Conservation (phyloP, 73 alveolate species). For the Paraurostyla sp. region DNA sequence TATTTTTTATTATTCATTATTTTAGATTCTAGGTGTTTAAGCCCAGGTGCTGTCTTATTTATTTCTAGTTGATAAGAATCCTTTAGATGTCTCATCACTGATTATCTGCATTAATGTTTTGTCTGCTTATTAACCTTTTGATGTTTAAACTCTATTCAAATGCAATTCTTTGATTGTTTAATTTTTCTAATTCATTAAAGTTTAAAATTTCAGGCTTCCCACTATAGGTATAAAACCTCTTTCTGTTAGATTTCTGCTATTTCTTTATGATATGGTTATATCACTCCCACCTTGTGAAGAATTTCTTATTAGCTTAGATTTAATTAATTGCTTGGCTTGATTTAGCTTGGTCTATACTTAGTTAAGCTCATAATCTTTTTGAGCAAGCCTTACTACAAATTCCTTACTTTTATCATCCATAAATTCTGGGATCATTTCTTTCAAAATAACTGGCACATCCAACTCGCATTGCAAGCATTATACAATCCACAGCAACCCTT, state of each 20-base stretch:
- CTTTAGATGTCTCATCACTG: not conserved
- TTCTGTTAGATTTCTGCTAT: not conserved
- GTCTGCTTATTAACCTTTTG: not conserved
- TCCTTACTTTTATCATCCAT: slow-evolving; percentile 25
- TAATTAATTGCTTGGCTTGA: not conserved
- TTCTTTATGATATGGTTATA: not conserved
- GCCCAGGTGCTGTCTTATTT: not conserved
- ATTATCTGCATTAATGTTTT: not conserved
- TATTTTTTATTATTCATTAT: not conserved
- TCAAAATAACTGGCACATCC: slow-evolving; percentile 34
- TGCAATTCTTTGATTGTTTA: not conserved
- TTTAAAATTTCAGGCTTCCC: not conserved
- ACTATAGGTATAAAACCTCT: slow-evolving; percentile 10
- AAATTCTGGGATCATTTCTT: slow-evolving; percentile 2
- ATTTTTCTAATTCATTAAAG: not conserved
- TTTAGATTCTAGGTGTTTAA: not conserved
- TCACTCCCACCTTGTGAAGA: not conserved
- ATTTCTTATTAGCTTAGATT: not conserved
- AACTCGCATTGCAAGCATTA: slow-evolving; percentile 43
- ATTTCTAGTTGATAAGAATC: not conserved
- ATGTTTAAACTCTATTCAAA: not conserved
- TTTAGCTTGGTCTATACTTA: not conserved
- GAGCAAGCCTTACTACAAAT: not conserved
- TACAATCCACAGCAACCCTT: slow-evolving; percentile 33
- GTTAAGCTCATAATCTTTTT: not conserved